Base-by-base conservation (phyloP, 2,329 filamentous ascomycete species). In the Macrophomina tecta region DNA sequence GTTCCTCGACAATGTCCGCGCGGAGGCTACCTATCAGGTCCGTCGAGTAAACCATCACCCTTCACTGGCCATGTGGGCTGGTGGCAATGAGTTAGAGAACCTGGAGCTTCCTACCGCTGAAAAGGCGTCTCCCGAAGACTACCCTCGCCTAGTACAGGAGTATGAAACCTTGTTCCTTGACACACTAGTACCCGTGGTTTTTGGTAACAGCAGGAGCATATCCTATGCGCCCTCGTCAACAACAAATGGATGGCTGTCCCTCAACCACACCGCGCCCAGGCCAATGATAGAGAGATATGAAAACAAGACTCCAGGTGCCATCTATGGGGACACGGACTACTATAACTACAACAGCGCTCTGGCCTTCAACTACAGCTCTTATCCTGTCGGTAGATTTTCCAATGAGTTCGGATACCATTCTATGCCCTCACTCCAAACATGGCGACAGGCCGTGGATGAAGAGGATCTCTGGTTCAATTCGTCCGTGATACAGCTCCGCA, bases 371-470 rank as follows among this genome's bases (percentile, higher is more conserved):
- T 77, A 80, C n/a, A 80, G 78, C 0, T 79, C 76, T 0, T 89
- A 88, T 68, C 86, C 87, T 0, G 77, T 88, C 0, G 86, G 86
- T 2, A 81, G 87, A 8, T 89, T 89, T 70, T 84, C 85, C 2
- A 87, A 88, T 69, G 87, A 90, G 73, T 90, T 89, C 68, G 87
- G 87, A 30, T 89, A 84, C 72, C 86, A 88, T 71, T 85, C 83
- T 65, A 88, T 89, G 87, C 87, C 87, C 0, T 85, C 83, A 62
- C 72, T 89, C 0, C 83, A 87, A 67, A 84, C 81, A 2, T 89
- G 87, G 87, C 79, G 80, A 49, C 82, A 86, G 70, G 86, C 83
- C 2, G 73, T 89, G 0, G 76, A 81, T 1, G 77, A 81, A 1
- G 73, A 80, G 5, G 84, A 89, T 46, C 78, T 89, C 0, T 71